Evolutionary conservation across 2,329 filamentous ascomycete genomes (phyloP).

Genomic region (Fusarium sp.): DNA sequence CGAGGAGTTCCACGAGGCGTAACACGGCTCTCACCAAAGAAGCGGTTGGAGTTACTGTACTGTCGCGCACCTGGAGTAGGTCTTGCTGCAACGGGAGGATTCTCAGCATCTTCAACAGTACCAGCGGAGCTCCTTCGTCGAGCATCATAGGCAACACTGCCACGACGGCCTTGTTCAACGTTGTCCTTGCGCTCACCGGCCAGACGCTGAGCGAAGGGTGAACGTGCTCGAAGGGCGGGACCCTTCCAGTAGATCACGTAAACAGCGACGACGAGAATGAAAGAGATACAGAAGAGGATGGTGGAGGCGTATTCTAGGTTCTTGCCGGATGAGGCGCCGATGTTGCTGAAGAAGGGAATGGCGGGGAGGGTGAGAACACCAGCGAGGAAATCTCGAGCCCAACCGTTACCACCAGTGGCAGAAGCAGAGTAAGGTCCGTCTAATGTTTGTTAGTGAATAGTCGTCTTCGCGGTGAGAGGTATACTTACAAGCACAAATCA

Average conservation of each 20-base stretch:
- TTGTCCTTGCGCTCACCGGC: slow-evolving; percentile 56
- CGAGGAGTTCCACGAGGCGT: slow-evolving; percentile 54
- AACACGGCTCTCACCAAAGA: slow-evolving; percentile 57
- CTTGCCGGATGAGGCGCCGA: slow-evolving; percentile 59
- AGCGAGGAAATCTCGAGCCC: slow-evolving; percentile 78
- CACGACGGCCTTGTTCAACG: slow-evolving; percentile 46
- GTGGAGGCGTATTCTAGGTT: slow-evolving; percentile 71
- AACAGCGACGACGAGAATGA: slow-evolving; percentile 70
- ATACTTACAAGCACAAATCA: slow-evolving; percentile 55
- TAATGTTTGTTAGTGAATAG: background rate
- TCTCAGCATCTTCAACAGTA: slow-evolving; percentile 14
- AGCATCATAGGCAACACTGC: slow-evolving; percentile 44
- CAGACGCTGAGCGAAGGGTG: slow-evolving; percentile 73
- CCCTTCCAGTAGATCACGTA: slow-evolving; percentile 76
- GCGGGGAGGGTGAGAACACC: slow-evolving; percentile 77
- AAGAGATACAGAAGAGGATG: slow-evolving; percentile 71
- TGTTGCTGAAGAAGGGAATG: slow-evolving; percentile 71
- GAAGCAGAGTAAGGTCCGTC: slow-evolving; percentile 76
- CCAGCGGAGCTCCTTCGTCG: slow-evolving; percentile 43
- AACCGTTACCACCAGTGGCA: slow-evolving; percentile 81
- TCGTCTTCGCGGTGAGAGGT: fast-evolving
- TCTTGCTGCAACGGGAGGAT: slow-evolving; percentile 27
- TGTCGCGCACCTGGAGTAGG: slow-evolving; percentile 40
- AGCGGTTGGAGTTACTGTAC: slow-evolving; percentile 56
- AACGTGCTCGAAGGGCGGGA: slow-evolving; percentile 67